Base-by-base conservation (phyloP, 768 basidiomycete species). In the Kwoniella botswanensis region DNA sequence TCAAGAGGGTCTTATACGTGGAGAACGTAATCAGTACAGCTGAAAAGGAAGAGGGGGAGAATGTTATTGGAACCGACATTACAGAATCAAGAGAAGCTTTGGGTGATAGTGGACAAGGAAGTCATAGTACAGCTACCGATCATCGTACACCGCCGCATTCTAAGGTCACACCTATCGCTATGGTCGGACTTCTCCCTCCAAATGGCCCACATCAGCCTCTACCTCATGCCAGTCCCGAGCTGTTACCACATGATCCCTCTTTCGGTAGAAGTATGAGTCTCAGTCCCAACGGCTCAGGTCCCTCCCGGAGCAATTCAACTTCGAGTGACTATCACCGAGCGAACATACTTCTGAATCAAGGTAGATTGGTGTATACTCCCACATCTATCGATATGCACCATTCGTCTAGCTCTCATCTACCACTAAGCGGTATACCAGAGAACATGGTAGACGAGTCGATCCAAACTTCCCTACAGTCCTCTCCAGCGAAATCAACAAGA, bases 1-100 rank as follows among this genome's bases (percentile, higher is more conserved):
- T 73, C 41, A 50, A 52, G 29, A 52, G 72, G 22, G 42, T 67
- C 3, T 52, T 76, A 3, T 73, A 71, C 59, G 64, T 76, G 3
- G 65, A 73, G 59, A 76, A 76, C 54, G n/a, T 63, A 52, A 44
- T 54, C 13, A 55, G 29, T 21, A 61, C 59, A 21, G 41, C 60
- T 15, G 56, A 54, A 26, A 11, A 1, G 3, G 55, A 46, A 41
- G 42, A 46, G 17, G 57, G 4, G 21, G n/a, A 43, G 15, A 3
- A 61, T 42, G 22, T 15, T 2, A 24, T 64, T 11, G 13, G 35
- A 5, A 35, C 35, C 35, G 7, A 35, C 6, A 4, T 1, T 18
- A 11, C 42, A 22, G 26, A 41, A 17, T 22, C 35, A 52, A 50
- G 60, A 42, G 44, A 22, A 44, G 3, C 52, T 7, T 43, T 13